phyloP scores from a whole-genome alignment of 1,284 basidiomycete genomes.

The Caloboletus firmus region DNA sequence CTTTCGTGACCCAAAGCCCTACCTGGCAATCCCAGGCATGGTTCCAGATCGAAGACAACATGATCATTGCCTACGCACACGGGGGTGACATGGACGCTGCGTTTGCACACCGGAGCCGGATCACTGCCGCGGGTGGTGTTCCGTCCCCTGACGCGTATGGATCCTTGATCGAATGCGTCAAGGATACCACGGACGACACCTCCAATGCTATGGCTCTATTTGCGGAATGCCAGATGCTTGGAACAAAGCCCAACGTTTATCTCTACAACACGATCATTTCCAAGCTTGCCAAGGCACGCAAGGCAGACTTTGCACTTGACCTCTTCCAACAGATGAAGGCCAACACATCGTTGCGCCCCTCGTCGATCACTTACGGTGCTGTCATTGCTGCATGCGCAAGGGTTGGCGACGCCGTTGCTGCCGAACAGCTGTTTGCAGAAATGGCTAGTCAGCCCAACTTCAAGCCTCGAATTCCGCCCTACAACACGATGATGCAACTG shows the following conservation, averaged over 20 bases:
- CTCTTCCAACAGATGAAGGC: constrained; percentile 86
- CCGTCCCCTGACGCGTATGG: constrained; percentile 91
- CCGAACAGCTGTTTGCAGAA: constrained; percentile 82
- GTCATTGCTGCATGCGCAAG: constrained; percentile 93
- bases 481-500: constrained; percentile 99
- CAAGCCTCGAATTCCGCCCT: constrained; percentile 88
- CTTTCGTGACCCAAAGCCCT: constrained; percentile 43
- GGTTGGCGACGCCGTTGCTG: constrained; percentile 85
- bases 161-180: constrained; percentile 81
- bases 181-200: constrained; percentile 93
- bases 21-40: constrained; percentile 60
- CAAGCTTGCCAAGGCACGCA: constrained; percentile 89
- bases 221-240: constrained; percentile 71
- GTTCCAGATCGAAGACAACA: constrained; percentile 81
- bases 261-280: constrained; percentile 96
- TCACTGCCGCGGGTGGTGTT: constrained; percentile 74
- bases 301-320: constrained; percentile 84
- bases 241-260: constrained; percentile 78
- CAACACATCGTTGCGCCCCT: constrained; percentile 57
- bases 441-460: constrained; percentile 79
- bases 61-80: constrained; percentile 84
- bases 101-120: constrained; percentile 76
- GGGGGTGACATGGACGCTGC: constrained; percentile 78
- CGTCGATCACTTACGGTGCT: constrained; percentile 93
- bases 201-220: constrained; percentile 83